phyloP scores from a whole-genome alignment of 2,329 filamentous ascomycete genomes.

The Macrophomina tecta region DNA sequence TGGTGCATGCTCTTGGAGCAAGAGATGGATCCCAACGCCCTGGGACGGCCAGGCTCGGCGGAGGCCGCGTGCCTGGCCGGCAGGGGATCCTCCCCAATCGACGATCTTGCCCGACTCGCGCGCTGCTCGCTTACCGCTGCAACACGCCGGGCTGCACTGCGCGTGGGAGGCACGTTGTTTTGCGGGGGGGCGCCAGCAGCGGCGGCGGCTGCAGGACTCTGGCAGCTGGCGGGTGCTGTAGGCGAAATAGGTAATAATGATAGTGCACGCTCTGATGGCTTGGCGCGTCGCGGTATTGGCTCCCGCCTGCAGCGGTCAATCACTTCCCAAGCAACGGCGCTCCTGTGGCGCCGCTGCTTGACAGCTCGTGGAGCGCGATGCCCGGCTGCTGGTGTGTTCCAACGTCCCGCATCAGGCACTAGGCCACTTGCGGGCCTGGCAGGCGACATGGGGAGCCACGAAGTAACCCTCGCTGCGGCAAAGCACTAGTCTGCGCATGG shows the following conservation, averaged over 20 bases:
- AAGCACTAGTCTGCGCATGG: constrained; percentile 28
- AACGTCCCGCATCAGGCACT: constrained; percentile 32
- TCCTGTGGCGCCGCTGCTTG: constrained; percentile 24
- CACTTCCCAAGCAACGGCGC: constrained; percentile 25
- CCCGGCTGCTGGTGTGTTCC: constrained; percentile 25
- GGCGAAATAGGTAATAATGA: neutral
- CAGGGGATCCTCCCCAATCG: constrained; percentile 27
- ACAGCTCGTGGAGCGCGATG: constrained; percentile 28
- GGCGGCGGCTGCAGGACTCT: neutral
- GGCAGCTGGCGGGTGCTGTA: neutral
- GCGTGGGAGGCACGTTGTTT: constrained; percentile 23
- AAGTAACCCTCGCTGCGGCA: constrained; percentile 28
- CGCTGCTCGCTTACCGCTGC: constrained; percentile 20
- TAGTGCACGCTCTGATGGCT: neutral
- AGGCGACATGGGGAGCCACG: constrained; percentile 27
- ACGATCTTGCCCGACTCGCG: constrained; percentile 28
- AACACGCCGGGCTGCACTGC: constrained; percentile 19
- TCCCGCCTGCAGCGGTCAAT: constrained; percentile 25
- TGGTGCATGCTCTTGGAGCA: constrained; percentile 16
- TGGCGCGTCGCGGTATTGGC: constrained; percentile 20
- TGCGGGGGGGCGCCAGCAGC: constrained; percentile 14
- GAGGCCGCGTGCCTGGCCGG: constrained; percentile 28
- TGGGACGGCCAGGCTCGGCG: constrained; percentile 27
- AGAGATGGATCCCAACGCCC: constrained; percentile 25
- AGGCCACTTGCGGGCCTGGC: constrained; percentile 24